These are phyloP conservation scores for Prunus davidiana DNA, from an alignment of 306 rosid genomes.

Conservation along the genomic window DNA sequence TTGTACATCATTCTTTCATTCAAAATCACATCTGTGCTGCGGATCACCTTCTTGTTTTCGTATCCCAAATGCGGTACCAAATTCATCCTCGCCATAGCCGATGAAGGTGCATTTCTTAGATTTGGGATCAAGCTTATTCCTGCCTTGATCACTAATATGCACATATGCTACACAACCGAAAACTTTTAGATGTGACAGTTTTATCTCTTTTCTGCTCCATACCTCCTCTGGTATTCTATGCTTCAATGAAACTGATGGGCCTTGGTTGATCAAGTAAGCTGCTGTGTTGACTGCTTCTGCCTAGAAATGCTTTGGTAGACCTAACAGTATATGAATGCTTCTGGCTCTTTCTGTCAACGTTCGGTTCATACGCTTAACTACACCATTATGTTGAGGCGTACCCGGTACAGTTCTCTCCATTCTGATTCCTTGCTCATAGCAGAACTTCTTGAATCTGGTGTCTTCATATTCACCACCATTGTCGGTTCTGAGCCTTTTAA, in stretches of 20 bases:
- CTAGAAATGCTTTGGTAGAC: not conserved
- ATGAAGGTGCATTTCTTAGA: not conserved
- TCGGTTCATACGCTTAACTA: not conserved
- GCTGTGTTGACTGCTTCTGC: no score
- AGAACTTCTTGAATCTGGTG: no score
- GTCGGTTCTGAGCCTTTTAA: no score
- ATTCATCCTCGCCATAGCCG: not conserved
- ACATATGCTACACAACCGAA: not conserved
- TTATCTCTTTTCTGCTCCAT: not conserved
- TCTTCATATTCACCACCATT: no score
- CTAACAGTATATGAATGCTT: not conserved
- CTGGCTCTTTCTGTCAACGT: not conserved
- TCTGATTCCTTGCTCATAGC: no score
- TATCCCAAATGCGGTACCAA: not conserved
- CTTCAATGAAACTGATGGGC: not conserved
- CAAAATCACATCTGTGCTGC: not conserved
- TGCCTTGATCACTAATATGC: not conserved
- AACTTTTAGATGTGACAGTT: not conserved
- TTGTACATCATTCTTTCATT: not conserved
- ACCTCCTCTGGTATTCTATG: not conserved
- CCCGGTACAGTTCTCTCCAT: not conserved
- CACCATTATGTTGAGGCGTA: not conserved
- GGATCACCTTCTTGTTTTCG: not conserved
- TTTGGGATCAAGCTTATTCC: not conserved
- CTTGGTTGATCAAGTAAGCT: not conserved